These are phyloP conservation scores for Trichoderma asperelloides DNA, from an alignment of 495 filamentous ascomycete genomes.

Conservation along the genomic window DNA sequence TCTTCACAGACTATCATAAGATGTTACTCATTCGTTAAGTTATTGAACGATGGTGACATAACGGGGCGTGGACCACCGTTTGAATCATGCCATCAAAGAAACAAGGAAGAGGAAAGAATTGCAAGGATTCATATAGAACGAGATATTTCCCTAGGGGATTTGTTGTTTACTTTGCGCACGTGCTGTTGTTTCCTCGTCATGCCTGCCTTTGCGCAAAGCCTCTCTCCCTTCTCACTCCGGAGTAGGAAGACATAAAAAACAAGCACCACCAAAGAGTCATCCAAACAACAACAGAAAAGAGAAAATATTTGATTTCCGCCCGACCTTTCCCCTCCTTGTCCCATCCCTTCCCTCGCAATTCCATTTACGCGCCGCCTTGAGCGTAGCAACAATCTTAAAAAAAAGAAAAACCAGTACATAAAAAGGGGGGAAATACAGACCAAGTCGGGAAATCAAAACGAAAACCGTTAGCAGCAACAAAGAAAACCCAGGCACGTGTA, in stretches of 20 bases:
- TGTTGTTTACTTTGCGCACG: neutral
- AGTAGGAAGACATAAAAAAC: neutral
- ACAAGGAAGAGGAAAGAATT: neutral
- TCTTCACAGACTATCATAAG: too few species aligned
- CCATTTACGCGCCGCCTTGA: conserved; percentile 3
- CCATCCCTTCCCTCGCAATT: neutral
- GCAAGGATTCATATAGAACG: conserved; percentile 1
- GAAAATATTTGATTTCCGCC: too few species aligned
- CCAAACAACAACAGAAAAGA: neutral
- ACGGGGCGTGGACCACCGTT: neutral
- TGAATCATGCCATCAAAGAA: neutral
- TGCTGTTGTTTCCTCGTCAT: neutral
- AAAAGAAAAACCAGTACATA: neutral
- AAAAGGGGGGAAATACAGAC: neutral
- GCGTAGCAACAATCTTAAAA: conserved; percentile 2
- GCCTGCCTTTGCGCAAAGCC: too few species aligned
- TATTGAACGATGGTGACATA: too few species aligned
- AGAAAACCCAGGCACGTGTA: neutral
- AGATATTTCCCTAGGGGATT: neutral
- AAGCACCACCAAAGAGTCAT: neutral
- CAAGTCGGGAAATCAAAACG: neutral
- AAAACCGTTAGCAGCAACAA: neutral
- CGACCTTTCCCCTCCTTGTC: neutral
- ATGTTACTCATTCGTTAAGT: too few species aligned
- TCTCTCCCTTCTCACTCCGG: neutral